Evolutionary conservation across 768 basidiomycete genomes (phyloP).

Genomic region (Russula sp.): DNA sequence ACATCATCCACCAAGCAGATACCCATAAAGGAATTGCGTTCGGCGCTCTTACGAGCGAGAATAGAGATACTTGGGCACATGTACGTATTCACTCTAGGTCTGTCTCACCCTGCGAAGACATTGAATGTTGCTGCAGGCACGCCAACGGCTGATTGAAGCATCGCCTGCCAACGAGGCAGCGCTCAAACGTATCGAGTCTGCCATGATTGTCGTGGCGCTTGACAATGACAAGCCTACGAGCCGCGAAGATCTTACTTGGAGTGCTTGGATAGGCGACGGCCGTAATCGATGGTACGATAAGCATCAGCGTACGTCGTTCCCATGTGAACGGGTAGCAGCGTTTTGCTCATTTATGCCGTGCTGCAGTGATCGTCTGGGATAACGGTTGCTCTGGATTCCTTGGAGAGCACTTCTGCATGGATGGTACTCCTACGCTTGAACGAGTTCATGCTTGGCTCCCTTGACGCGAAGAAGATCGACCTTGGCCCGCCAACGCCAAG

Average conservation of each 20-base stretch:
- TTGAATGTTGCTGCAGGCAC: slow-evolving; percentile 35
- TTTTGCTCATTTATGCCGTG: slow-evolving; percentile 4
- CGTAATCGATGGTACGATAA: slow-evolving; percentile 95
- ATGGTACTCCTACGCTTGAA: slow-evolving; percentile 94
- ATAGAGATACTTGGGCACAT: slow-evolving; percentile 86
- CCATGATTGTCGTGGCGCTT: slow-evolving; percentile 81
- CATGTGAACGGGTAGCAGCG: neutral
- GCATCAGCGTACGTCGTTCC: slow-evolving; percentile 66
- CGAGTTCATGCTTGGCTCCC: slow-evolving; percentile 80
- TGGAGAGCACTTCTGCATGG: slow-evolving; percentile 84
- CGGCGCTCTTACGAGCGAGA: slow-evolving; percentile 83
- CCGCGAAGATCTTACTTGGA: slow-evolving; percentile 76
- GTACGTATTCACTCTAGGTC: slow-evolving; percentile 35
- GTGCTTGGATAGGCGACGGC: slow-evolving; percentile 85
- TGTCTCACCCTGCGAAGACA: slow-evolving; percentile 14
- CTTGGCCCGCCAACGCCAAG: slow-evolving; percentile 45
- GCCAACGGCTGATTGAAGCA: slow-evolving; percentile 55
- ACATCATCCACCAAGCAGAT: slow-evolving; percentile 62
- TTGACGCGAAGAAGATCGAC: slow-evolving; percentile 68
- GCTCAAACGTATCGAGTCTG: slow-evolving; percentile 79
- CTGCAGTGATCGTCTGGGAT: slow-evolving; percentile 84
- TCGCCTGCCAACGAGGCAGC: slow-evolving; percentile 59
- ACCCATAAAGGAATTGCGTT: slow-evolving; percentile 39
- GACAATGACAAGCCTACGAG: slow-evolving; percentile 80
- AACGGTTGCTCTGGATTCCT: slow-evolving; percentile 94